Base-by-base conservation (phyloP, 1,284 basidiomycete genomes). In the Clitocybe nebularis region DNA sequence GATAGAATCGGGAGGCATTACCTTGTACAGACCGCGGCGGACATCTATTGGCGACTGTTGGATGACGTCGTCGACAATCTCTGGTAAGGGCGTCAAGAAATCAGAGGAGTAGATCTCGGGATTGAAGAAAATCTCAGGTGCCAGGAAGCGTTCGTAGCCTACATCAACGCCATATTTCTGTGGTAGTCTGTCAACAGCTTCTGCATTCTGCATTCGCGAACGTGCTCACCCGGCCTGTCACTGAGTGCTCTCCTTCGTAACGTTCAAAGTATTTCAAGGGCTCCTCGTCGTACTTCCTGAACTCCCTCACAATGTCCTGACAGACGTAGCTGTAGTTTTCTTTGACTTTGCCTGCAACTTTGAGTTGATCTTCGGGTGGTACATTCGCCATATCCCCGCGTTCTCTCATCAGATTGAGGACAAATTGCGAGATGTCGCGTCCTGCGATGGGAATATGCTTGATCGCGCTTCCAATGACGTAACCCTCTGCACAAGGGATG, bases 71-170 rank as follows among this genome's bases (percentile, higher is more conserved):
- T 99, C 96, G 44, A 99, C 96, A 30, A 99, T 92, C 51, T 97
- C 85, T 0, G 96, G 94, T 2, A 99, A 77, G 3, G 96, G 96
- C 1, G 95, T 98, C 48, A 99, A 69, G 77, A 98, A 99, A 67
- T 99, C 96, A 35, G 93, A 96, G 0, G 91, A 95, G 64, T 89
- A 92, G 56, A 99, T 97, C 64, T 99, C 96, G 8, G 96, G 96
- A 69, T 99, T 99, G 79, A 99, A 99, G 74, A 99, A 98, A 62
- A 99, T 96, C 64, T 99, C 96, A 3, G 96, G 93, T 0, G 95
- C 95, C 28, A 99, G 82, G 80, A 99, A 99, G 25, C 96, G 91
- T 67, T 99, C 96, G 68, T 98, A 99, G 14, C 96, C 96, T 46
- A 99, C 83, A 58, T 99, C 95, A 36, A 99, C 74, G 39, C 74